Base-by-base conservation (phyloP, 768 basidiomycete genomes). In the Lactarius deliciosus region DNA sequence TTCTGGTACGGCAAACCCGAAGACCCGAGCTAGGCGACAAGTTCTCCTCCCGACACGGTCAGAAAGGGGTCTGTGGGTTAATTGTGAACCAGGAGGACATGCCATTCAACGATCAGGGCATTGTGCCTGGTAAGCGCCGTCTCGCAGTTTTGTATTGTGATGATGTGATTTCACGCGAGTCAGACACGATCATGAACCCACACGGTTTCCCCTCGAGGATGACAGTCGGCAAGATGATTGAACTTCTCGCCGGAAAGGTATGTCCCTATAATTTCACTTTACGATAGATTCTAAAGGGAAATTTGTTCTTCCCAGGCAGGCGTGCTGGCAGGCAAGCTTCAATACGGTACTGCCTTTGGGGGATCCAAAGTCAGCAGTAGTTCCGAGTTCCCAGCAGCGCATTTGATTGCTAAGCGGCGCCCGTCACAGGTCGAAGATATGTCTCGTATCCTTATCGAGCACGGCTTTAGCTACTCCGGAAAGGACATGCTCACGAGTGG, bases 151-250 rank as follows among this genome's bases (percentile, higher is more conserved):
- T 53, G 32, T 28, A 16, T 2, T 15, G 5, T 18, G 36, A 41
- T 60, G 53, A 76, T 57, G 64, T 66, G 58, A 72, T 60, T 65
- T 60, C 28, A 53, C 64, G 36, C 60, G n/a, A 45, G 55, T 38
- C 78, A 90, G 96, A 99, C 77, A 94, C 96, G 20, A 97, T 99
- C 80, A 98, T 99, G 96, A 99, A 99, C 76, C 97, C 97, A 3
- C 97, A 99, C 78, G 97, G 97, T 74, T 98, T 99, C 83, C 97
- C 97, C 5, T 96, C 94, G 64, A 92, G 96, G 63, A 98, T 96
- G 95, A 99, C 97, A 30, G 97, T 99, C 34, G 97, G 97, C 58
- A 99, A 99, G 81, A 99, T 99, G 97, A 97, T 99, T 61, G 97
- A 99, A 77, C 81, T 98, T 25, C 79, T 99, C 38, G 92, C 95